These are phyloP conservation scores for Adansonia madagascariensis DNA, from an alignment of 441 rosid species.

Conservation along the genomic window DNA sequence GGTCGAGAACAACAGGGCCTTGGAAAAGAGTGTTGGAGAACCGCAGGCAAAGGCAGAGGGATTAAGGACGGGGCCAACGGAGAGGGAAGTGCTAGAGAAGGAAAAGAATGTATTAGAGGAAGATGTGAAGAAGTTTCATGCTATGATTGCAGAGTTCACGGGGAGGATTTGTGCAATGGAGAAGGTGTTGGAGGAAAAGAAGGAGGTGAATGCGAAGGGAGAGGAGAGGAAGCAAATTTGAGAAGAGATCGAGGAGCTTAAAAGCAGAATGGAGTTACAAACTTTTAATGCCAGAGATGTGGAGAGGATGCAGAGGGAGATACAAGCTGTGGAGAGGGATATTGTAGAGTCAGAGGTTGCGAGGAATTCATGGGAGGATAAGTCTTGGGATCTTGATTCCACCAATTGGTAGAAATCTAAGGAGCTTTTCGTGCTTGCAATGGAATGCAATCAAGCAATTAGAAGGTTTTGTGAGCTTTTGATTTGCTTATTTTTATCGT, in stretches of 20 bases:
- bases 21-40: constrained; percentile 43
- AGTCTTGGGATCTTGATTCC: constrained; percentile 74
- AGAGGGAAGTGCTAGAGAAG: constrained; percentile 60
- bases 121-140: constrained; percentile 67
- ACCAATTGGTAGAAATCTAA: constrained; percentile 51
- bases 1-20: constrained; percentile 39
- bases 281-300: constrained; percentile 73
- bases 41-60: constrained; percentile 52
- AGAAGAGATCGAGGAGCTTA: constrained; percentile 75
- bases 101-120: constrained; percentile 59
- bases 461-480: constrained; percentile 51
- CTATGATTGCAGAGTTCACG: constrained; percentile 50
- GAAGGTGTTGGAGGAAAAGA: constrained; percentile 63
- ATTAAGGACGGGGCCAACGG: constrained; percentile 55
- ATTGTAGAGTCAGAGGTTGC: constrained; percentile 62
- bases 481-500: not conserved
- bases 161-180: constrained; percentile 46
- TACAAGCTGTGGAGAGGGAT: constrained; percentile 82
- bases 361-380: constrained; percentile 78
- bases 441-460: constrained; percentile 76
- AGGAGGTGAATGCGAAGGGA: constrained; percentile 53
- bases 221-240: constrained; percentile 61
- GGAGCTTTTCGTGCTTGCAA: constrained; percentile 65
- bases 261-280: constrained; percentile 72
- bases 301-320: constrained; percentile 94